phyloP scores from a whole-genome alignment of 78 protist genomes.

The Guillardia theta region DNA sequence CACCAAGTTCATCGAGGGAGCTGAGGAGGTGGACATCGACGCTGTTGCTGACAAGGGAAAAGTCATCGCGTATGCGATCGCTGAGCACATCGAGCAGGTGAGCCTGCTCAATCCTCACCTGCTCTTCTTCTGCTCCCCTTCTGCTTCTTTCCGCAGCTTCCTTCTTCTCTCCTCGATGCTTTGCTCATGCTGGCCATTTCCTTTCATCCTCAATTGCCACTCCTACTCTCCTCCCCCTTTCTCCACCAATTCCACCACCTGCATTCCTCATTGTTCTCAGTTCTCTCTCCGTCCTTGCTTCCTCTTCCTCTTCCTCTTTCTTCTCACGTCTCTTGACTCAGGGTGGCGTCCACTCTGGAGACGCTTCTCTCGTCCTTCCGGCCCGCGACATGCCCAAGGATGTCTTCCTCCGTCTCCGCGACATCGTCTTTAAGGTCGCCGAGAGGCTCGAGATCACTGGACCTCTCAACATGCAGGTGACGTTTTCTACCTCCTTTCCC shows the following conservation, averaged over 20 bases:
- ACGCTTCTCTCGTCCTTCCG: constrained; percentile 92
- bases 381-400: constrained; percentile 75
- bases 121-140: too few relatives aligned
- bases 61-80: constrained; percentile 83
- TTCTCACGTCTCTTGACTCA: too few relatives aligned
- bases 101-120: too few relatives aligned
- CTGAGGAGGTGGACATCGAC: constrained; percentile 96
- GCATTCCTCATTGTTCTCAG: too few relatives aligned
- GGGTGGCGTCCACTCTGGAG: constrained; percentile 98
- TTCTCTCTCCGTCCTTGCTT: too few relatives aligned
- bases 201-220: too few relatives aligned
- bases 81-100: constrained; percentile 97
- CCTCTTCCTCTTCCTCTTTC: too few relatives aligned
- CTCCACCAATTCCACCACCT: too few relatives aligned
- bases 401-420: neutral
- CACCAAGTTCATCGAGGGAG: constrained; percentile 84
- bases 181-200: too few relatives aligned
- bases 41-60: constrained; percentile 88
- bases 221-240: too few relatives aligned
- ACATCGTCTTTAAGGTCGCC: constrained; percentile 63
- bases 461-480: constrained; percentile 94
- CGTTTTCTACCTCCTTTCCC: constrained; percentile 54
- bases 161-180: too few relatives aligned
- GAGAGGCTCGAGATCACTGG: constrained; percentile 81
- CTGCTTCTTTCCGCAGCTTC: too few relatives aligned